phyloP scores from a whole-genome alignment of 208 protist species.

The Trypanosoma platydactyli region DNA sequence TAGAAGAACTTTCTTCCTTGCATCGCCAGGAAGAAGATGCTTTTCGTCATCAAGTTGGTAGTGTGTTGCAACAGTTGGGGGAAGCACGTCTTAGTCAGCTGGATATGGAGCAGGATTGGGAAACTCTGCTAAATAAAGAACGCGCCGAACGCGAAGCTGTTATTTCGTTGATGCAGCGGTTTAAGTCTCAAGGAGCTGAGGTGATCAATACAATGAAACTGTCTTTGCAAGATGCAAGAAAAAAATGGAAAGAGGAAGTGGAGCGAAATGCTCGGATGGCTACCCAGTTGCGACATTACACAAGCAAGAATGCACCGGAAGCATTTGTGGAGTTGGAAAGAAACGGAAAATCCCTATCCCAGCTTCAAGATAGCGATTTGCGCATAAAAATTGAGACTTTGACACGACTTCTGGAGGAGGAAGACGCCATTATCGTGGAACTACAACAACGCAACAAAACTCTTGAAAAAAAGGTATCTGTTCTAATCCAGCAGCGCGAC shows the following conservation, averaged over 20 bases:
- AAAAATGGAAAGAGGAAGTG: slow-evolving; percentile 29
- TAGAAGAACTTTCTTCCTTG: slow-evolving; percentile 31
- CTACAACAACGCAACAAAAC: slow-evolving; percentile 22
- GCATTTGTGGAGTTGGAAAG: neutral
- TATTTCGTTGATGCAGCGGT: slow-evolving; percentile 24
- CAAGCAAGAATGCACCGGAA: neutral
- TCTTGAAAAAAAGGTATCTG: slow-evolving; percentile 27
- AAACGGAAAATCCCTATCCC: neutral
- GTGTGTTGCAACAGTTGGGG: slow-evolving; percentile 26
- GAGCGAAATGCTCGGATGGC: slow-evolving; percentile 29
- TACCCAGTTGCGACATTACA: slow-evolving; percentile 23
- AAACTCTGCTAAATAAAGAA: slow-evolving; percentile 24
- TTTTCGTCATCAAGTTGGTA: slow-evolving; percentile 24
- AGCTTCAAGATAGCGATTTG: neutral
- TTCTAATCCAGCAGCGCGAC: slow-evolving; percentile 31
- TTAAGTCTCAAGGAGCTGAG: slow-evolving; percentile 28
- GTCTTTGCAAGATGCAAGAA: slow-evolving; percentile 23
- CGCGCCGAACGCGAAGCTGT: slow-evolving; percentile 21
- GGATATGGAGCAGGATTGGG: slow-evolving; percentile 23
- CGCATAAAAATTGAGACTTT: slow-evolving; percentile 22
- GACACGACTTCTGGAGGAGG: slow-evolving; percentile 30
- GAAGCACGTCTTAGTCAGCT: slow-evolving; percentile 9
- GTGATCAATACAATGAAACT: slow-evolving; percentile 33
- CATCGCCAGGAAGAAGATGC: slow-evolving; percentile 30
- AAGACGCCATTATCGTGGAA: slow-evolving; percentile 31